A percentile compares a stretch with the other conserved stretches of the same genome.
Evolutionary conservation across 2,329 filamentous ascomycete species (phyloP).

Genomic region (Clarireedia homoeocarpa): DNA sequence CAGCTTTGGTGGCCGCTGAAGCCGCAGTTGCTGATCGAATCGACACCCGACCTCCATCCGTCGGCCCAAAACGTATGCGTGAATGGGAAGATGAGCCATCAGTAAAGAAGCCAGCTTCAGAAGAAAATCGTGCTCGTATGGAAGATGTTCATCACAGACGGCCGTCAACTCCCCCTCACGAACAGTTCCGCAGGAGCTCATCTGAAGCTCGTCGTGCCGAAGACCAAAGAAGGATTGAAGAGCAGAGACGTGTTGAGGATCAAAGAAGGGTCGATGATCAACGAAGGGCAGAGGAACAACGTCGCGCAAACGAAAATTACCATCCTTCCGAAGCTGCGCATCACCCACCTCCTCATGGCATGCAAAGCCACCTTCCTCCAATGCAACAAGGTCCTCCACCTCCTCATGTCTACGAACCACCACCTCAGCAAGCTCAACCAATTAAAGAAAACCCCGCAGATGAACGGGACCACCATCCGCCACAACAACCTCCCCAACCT

Average conservation of each 20-base stretch:
- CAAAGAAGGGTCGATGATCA: constrained; percentile 44
- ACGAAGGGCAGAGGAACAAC: constrained; percentile 50
- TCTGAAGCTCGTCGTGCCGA: constrained; percentile 58
- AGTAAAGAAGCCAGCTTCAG: constrained; percentile 79
- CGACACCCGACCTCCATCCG: constrained; percentile 72
- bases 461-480: constrained; percentile 38
- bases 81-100: constrained; percentile 83
- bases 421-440: constrained; percentile 4
- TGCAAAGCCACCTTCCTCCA: constrained; percentile 48
- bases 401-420: constrained; percentile 42
- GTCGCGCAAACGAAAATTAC: constrained; percentile 69
- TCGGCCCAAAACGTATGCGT: constrained; percentile 72
- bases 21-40: constrained; percentile 52
- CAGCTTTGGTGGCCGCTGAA: constrained; percentile 60
- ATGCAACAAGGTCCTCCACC: constrained; percentile 51
- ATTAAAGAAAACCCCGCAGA: constrained; percentile 48
- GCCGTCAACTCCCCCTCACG: constrained; percentile 60
- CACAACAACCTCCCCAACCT: constrained; percentile 34
- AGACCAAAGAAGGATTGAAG: constrained; percentile 61
- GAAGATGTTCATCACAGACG: constrained; percentile 78
- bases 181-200: constrained; percentile 68
- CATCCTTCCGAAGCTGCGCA: constrained; percentile 91
- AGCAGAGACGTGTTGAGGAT: constrained; percentile 31
- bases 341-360: constrained; percentile 59
- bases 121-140: constrained; percentile 78